These are phyloP conservation scores for Sporobolus alterniflorus DNA, from an alignment of 202 grass and related monocot species.

Conservation along the genomic window DNA sequence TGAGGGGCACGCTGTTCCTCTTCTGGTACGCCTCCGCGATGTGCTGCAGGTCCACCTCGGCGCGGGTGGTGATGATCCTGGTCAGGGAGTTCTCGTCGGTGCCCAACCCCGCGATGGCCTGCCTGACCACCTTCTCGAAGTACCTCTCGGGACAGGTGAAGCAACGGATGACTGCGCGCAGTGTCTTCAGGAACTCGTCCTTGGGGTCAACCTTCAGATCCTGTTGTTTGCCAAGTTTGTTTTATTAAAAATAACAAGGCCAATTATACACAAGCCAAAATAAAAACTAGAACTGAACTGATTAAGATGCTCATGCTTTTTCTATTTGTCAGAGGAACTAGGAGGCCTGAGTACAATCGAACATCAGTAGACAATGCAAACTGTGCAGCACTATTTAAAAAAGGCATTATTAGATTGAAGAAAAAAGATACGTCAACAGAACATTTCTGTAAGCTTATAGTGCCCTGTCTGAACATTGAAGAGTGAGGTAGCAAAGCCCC, in stretches of 20 bases:
- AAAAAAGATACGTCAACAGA: neutral
- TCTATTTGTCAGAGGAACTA: neutral
- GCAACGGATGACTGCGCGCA: constrained; percentile 72
- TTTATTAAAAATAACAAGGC: neutral
- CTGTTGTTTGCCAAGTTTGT: constrained; percentile 23
- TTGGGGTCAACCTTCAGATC: constrained; percentile 92
- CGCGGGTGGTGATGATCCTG: constrained; percentile 75
- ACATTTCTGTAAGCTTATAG: neutral
- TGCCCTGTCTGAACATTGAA: neutral
- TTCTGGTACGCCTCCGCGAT: constrained; percentile 85
- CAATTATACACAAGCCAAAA: neutral
- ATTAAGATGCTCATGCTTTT: too few relatives aligned
- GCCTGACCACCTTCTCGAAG: constrained; percentile 77
- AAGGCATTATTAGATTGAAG: neutral
- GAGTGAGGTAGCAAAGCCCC: neutral
- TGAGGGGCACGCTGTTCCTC: constrained; percentile 70
- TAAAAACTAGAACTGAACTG: neutral
- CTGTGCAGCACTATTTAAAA: neutral
- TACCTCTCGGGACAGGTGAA: constrained; percentile 78
- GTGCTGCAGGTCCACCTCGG: constrained; percentile 81
- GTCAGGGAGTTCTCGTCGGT: constrained; percentile 86
- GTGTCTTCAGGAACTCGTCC: constrained; percentile 75
- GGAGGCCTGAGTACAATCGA: neutral
- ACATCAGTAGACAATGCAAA: neutral
- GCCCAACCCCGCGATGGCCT: constrained; percentile 67